Evolutionary conservation across 2,329 filamentous ascomycete genomes (phyloP), one percentile per base, ranked within the genome.

Genomic region (Scleromitrula shiraiana): DNA sequence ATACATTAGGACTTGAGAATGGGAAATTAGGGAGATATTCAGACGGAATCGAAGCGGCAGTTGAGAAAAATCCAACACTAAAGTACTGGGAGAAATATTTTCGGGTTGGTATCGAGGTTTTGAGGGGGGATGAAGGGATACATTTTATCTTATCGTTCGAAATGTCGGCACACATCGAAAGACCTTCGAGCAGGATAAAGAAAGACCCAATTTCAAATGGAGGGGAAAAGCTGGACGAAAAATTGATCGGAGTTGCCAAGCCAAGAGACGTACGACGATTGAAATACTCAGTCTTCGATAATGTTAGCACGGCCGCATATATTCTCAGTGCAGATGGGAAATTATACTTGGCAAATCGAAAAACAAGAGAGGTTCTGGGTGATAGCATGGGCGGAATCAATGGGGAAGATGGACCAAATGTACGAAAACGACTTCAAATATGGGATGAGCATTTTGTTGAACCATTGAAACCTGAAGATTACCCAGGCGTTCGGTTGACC

Each of bases 271-370:
- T 53, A 29, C 17, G 30, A n/a, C 33, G 41, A 26, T 38, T 59
- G 15, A 56, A 56, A 30, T 50, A 37, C 10, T 50, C 52, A 9
- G 45, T 60, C 1, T 59, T 60, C 19, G 55, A 59, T 20, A 55
- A 50, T 24, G 48, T 43, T 30, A 32, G 50, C n/a, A 46, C 39
- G 1, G 33, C 44, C 4, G 53, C 46, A 5, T 59, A 52, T 30
- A 45, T 59, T 20, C 19, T 58, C 6, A 53, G 51, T n/a, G 45
- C 37, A 5, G 56, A 59, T 24, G 56, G 49, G n/a, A 32, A 53
- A 10, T 53, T 49, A 22, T 58, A 59, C 17, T 30, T 56, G 5
- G 29, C 48, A 7, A 59, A 59, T 32, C 52, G 39, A 10, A 56
- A 54, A n/a, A 19, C 37, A 6, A 38, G 49, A 44, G 46, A 53